A percentile compares a stretch with the other conserved stretches of the same genome.
phyloP scores from a whole-genome alignment of 1,284 basidiomycete species.

The Rhodotorula mucilaginosa region DNA sequence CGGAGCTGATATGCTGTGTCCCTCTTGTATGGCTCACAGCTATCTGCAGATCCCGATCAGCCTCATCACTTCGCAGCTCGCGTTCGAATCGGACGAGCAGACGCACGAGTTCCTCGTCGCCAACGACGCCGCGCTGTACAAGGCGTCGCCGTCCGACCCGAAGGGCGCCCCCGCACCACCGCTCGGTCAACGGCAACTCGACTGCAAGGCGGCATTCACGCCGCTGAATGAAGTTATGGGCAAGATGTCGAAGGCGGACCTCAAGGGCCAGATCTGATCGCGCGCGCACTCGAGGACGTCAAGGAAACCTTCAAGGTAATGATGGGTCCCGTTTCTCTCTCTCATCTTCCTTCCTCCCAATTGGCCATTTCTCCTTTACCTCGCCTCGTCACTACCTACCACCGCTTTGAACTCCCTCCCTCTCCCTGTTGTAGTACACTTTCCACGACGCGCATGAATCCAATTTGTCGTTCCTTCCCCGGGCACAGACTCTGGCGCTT shows the following conservation, averaged over 20 bases:
- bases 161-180: slow-evolving; percentile 24
- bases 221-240: slow-evolving; percentile 51
- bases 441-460: neutral
- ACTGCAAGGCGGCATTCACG: slow-evolving; percentile 53
- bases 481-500: too few species aligned
- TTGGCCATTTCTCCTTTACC: neutral
- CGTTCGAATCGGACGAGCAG: slow-evolving; percentile 68
- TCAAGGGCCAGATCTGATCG: slow-evolving; percentile 54
- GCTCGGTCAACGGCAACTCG: slow-evolving; percentile 48
- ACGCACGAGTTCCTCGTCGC: slow-evolving; percentile 68
- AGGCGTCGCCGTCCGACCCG: slow-evolving; percentile 42
- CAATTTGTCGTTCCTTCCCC: neutral
- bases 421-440: too few species aligned
- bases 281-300: too few species aligned
- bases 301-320: neutral
- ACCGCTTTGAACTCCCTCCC: too few species aligned
- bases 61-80: slow-evolving; percentile 77
- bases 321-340: neutral
- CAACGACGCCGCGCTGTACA: slow-evolving; percentile 69
- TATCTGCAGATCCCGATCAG: slow-evolving; percentile 69
- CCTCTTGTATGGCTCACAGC: slow-evolving; percentile 53
- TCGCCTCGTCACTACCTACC: neutral
- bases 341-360: neutral
- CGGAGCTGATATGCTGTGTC: neutral
- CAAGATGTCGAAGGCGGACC: slow-evolving; percentile 55